These are phyloP conservation scores for Oryza nivara DNA, from an alignment of 176 grass and related monocot species.

Conservation along the genomic window DNA sequence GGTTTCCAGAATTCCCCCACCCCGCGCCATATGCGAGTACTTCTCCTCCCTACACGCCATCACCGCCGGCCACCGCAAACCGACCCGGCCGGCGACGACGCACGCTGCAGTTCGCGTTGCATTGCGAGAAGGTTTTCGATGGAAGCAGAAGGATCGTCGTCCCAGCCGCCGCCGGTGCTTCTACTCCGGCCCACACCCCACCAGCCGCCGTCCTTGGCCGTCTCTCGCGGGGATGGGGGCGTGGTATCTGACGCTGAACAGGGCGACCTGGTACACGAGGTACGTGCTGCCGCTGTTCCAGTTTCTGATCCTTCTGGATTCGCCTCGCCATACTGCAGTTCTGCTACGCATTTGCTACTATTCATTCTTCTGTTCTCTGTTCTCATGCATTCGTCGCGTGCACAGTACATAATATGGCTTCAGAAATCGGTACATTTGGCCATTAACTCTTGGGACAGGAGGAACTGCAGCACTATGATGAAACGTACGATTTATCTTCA, in stretches of 20 bases:
- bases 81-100: no score
- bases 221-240: not conserved
- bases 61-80: no score
- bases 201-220: not conserved
- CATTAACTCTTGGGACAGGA: not conserved
- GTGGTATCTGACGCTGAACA: not conserved
- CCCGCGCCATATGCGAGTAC: no score
- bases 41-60: no score
- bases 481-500: no score
- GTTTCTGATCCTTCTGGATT: not conserved
- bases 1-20: not conserved
- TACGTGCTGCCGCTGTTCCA: not conserved
- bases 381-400: not conserved
- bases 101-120: no score
- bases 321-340: not conserved
- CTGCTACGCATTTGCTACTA: not conserved
- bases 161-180: no score
- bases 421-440: not conserved
- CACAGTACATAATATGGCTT: not conserved
- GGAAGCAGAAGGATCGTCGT: not conserved
- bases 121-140: not conserved
- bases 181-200: not conserved
- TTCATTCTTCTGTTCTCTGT: not conserved
- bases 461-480: no score
- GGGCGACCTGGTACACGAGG: not conserved